These are phyloP conservation scores for Salix arbutifolia DNA, from an alignment of 345 rosid species.

Conservation along the genomic window DNA sequence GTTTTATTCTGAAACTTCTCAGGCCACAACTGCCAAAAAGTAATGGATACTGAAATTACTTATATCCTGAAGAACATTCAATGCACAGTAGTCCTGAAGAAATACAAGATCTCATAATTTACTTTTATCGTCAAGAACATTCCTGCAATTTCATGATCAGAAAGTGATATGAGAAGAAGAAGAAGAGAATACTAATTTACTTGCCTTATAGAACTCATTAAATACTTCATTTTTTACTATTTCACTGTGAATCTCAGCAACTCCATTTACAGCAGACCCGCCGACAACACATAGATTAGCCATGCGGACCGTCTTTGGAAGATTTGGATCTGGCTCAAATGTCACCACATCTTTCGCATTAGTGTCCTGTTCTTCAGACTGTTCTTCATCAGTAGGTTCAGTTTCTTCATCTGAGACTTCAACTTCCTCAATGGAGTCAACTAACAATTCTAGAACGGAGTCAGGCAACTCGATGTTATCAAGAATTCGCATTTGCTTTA, in stretches of 20 bases:
- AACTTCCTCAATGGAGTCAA: slow-evolving; percentile 16
- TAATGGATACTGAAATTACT: background rate
- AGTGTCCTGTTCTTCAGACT: slow-evolving; percentile 13
- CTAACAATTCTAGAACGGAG: slow-evolving; percentile 29
- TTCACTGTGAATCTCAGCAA: slow-evolving; percentile 75
- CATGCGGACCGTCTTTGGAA: slow-evolving; percentile 41
- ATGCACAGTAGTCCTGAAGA: background rate
- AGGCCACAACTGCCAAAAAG: slow-evolving; percentile 43
- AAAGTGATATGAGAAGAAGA: background rate
- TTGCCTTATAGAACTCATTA: slow-evolving; percentile 58
- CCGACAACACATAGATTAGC: slow-evolving; percentile 61
- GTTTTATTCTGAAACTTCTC: slow-evolving; percentile 56
- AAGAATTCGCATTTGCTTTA: slow-evolving; percentile 47
- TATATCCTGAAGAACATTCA: background rate
- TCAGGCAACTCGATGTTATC: slow-evolving; percentile 42
- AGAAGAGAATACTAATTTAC: background rate
- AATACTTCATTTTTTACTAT: slow-evolving; percentile 69
- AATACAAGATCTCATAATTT: background rate
- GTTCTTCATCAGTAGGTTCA: slow-evolving; percentile 18
- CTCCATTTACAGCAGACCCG: slow-evolving; percentile 76
- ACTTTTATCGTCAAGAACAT: background rate
- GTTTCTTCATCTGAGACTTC: slow-evolving; percentile 22
- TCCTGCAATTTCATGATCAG: too few species aligned
- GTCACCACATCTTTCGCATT: slow-evolving; percentile 10
- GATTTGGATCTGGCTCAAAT: slow-evolving; percentile 31